Conservation (phyloP, 1,284 basidiomycete genomes). For the Porogramme epimiltina region DNA sequence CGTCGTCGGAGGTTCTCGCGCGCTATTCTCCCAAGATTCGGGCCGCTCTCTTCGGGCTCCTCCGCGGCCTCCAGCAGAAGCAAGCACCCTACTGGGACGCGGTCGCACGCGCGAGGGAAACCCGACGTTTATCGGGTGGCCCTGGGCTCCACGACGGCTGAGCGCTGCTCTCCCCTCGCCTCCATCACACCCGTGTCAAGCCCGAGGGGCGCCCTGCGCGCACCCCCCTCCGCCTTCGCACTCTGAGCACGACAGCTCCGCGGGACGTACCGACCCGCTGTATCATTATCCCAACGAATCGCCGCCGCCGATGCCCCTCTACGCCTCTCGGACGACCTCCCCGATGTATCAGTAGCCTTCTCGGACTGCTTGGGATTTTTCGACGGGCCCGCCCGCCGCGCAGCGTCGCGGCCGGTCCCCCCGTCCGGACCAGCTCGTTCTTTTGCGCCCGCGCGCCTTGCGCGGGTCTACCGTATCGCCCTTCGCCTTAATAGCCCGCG, state of each 20-base stretch:
- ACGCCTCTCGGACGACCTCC: slow-evolving; percentile 1
- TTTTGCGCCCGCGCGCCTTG: neutral
- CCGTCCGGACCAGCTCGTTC: neutral
- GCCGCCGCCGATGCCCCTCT: slow-evolving; percentile 2
- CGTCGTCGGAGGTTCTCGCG: slow-evolving; percentile 73
- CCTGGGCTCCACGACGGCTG: too few relatives aligned
- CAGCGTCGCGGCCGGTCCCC: neutral
- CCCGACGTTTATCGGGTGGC: neutral
- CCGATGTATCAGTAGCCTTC: slow-evolving; percentile 20
- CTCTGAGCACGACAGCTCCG: neutral
- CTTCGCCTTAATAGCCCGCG: neutral
- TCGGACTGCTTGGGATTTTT: neutral
- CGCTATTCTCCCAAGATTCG: slow-evolving; percentile 82
- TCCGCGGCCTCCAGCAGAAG: slow-evolving; percentile 83
- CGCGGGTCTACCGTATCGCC: neutral
- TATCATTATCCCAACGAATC: slow-evolving; percentile 12
- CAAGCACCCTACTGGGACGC: slow-evolving; percentile 65
- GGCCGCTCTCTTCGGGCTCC: slow-evolving; percentile 76
- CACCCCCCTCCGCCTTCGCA: neutral
- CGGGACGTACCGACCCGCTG: slow-evolving; percentile 15
- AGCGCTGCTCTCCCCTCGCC: too few relatives aligned
- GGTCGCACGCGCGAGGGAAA: slow-evolving; percentile 12
- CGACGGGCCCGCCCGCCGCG: neutral
- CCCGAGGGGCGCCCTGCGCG: neutral
- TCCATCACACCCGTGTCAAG: too few relatives aligned